Conservation (phyloP, 2,329 filamentous ascomycete genomes). For the Xylariaceae sp. region DNA sequence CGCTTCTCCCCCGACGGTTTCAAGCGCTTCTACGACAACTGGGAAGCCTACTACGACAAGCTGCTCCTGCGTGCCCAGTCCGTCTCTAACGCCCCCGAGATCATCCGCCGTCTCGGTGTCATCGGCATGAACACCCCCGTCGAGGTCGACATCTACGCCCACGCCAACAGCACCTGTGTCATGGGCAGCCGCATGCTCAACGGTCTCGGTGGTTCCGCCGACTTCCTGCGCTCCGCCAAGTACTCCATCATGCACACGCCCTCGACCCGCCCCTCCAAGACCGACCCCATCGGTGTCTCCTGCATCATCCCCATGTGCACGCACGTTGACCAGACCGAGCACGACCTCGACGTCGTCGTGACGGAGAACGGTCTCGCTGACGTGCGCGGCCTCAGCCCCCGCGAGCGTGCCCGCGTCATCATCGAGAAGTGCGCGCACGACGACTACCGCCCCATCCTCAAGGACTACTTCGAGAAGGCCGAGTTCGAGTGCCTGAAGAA, state of each 20-base stretch:
- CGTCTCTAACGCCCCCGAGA: constrained; percentile 84
- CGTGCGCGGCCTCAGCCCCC: constrained; percentile 72
- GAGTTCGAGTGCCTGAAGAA: constrained; percentile 81
- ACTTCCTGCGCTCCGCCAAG: constrained; percentile 65
- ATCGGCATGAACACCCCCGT: constrained; percentile 96
- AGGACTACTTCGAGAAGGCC: constrained; percentile 78
- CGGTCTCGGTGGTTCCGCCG: constrained; percentile 66
- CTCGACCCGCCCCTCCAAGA: constrained; percentile 72
- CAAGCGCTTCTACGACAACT: constrained; percentile 83
- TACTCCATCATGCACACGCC: constrained; percentile 94
- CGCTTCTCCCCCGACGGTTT: constrained; percentile 89
- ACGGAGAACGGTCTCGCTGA: constrained; percentile 71
- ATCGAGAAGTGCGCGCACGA: constrained; percentile 84
- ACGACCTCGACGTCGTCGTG: constrained; percentile 88
- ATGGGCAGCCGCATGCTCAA: constrained; percentile 81
- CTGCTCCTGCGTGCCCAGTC: constrained; percentile 82
- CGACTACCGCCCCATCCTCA: constrained; percentile 74
- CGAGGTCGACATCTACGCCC: constrained; percentile 90
- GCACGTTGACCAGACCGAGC: constrained; percentile 88
- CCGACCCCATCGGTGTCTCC: constrained; percentile 72
- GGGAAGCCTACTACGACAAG: constrained; percentile 74
- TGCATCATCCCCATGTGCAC: constrained; percentile 95
- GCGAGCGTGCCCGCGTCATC: constrained; percentile 76
- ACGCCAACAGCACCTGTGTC: constrained; percentile 86
- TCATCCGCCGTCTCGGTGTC: constrained; percentile 78